Conservation (phyloP, 441 rosid species). For the Gossypium davidsonii region DNA sequence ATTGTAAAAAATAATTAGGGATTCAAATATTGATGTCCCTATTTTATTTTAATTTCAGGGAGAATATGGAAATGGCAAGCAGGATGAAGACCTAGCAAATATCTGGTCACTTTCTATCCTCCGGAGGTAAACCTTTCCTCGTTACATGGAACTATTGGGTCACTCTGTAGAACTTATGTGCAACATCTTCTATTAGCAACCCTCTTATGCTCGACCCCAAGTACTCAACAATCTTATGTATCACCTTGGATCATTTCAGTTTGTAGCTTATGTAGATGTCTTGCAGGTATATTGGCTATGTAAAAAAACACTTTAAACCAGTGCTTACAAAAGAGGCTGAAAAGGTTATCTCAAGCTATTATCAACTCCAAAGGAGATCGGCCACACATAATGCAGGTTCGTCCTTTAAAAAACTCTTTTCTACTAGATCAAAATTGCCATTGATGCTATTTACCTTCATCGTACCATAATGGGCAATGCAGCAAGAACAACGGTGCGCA, state of each 20-base stretch:
- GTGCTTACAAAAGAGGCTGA: conserved; percentile 83
- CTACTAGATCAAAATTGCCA: background rate
- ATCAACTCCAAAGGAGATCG: conserved; percentile 92
- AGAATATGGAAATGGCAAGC: conserved; percentile 31
- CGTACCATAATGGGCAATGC: conserved; percentile 20
- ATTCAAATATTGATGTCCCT: background rate
- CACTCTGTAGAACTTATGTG: background rate
- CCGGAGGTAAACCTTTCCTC: conserved; percentile 52
- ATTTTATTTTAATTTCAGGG: conserved; percentile 36
- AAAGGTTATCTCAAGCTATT: conserved; percentile 79
- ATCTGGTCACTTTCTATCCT: conserved; percentile 78
- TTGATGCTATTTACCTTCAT: conserved; percentile 9
- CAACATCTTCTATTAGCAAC: background rate
- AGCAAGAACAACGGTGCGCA: conserved; percentile 95
- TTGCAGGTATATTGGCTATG: conserved; percentile 76
- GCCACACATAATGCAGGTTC: conserved; percentile 84
- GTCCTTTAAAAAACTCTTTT: background rate
- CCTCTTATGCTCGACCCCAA: background rate
- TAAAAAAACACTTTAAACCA: conserved; percentile 72
- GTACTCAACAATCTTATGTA: background rate
- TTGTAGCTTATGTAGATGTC: conserved; percentile 2
- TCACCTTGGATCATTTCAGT: conserved; percentile 4
- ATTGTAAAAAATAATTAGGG: background rate
- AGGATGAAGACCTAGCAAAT: conserved; percentile 47
- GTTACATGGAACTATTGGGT: background rate